Conservation (phyloP, 2,329 filamentous ascomycete species). For the Aspergillus quadrilineatus region DNA sequence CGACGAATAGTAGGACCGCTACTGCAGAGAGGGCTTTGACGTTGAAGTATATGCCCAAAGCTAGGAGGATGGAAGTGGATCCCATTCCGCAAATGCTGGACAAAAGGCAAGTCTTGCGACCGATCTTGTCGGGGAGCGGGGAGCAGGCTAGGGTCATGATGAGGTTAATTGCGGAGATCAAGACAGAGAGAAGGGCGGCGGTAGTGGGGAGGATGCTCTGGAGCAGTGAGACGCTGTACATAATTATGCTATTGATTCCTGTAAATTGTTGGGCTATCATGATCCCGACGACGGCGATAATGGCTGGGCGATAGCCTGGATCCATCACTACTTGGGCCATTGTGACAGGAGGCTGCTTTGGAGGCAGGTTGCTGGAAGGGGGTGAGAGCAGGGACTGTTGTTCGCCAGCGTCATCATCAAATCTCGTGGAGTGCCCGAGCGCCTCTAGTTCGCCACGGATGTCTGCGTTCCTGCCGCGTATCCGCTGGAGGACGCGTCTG, state of each 20-base stretch:
- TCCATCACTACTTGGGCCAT: slow-evolving; percentile 65
- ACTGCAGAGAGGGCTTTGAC: slow-evolving; percentile 75
- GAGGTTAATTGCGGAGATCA: slow-evolving; percentile 84
- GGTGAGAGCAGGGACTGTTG: slow-evolving; percentile 66
- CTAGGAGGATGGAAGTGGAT: slow-evolving; percentile 71
- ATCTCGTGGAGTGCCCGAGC: slow-evolving; percentile 50
- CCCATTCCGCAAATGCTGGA: slow-evolving; percentile 84
- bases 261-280: slow-evolving; percentile 93
- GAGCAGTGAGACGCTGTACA: slow-evolving; percentile 94
- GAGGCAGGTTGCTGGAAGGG: slow-evolving; percentile 62
- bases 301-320: slow-evolving; percentile 67
- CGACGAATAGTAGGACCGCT: slow-evolving; percentile 80
- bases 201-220: slow-evolving; percentile 76
- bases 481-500: slow-evolving; percentile 67
- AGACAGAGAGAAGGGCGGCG: slow-evolving; percentile 79
- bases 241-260: slow-evolving; percentile 94
- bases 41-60: slow-evolving; percentile 72
- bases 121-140: slow-evolving; percentile 80
- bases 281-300: slow-evolving; percentile 80
- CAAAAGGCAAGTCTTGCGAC: slow-evolving; percentile 81
- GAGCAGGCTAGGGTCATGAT: slow-evolving; percentile 77
- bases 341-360: slow-evolving; percentile 66
- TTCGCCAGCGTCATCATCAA: slow-evolving; percentile 51
- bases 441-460: slow-evolving; percentile 70
- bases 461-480: slow-evolving; percentile 68